A percentile compares a stretch with the other conserved stretches of the same genome.
These are phyloP conservation scores for Colletotrichum ledebouriae DNA, from an alignment of 2,329 filamentous ascomycete genomes.

Conservation along the genomic window DNA sequence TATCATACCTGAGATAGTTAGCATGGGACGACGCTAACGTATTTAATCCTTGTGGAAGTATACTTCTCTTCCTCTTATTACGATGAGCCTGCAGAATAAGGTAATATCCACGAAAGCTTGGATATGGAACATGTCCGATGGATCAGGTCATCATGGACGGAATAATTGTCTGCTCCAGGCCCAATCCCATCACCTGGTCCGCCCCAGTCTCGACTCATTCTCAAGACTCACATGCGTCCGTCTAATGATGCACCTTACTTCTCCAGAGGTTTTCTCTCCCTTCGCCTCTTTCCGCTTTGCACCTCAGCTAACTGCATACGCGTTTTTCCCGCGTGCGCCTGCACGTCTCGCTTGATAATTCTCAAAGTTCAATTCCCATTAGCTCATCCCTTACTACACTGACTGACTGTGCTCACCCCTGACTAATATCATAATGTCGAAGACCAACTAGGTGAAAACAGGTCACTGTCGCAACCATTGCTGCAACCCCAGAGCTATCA, in stretches of 20 bases:
- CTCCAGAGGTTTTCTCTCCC: constrained; percentile 5
- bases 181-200: constrained; percentile 22
- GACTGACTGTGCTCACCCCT: not conserved
- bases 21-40: too few relatives aligned
- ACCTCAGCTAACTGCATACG: not conserved
- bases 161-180: constrained; percentile 1
- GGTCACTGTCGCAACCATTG: constrained; percentile 25
- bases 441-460: constrained; percentile 4
- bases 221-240: constrained; percentile 18
- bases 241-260: constrained; percentile 9
- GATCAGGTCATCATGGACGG: constrained; percentile 16
- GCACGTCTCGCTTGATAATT: constrained; percentile 6
- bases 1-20: too few relatives aligned
- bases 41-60: too few relatives aligned
- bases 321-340: constrained; percentile 8
- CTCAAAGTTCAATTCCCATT: not conserved
- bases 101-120: constrained; percentile 8
- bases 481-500: constrained; percentile 25
- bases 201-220: constrained; percentile 19
- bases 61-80: constrained; percentile 3
- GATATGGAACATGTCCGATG: constrained; percentile 8
- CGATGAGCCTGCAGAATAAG: not conserved
- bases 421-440: constrained; percentile 16
- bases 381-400: not conserved
- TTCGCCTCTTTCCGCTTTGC: not conserved